Evolutionary conservation across 495 filamentous ascomycete species (phyloP).

Genomic region (Aspergillus baeticus): DNA sequence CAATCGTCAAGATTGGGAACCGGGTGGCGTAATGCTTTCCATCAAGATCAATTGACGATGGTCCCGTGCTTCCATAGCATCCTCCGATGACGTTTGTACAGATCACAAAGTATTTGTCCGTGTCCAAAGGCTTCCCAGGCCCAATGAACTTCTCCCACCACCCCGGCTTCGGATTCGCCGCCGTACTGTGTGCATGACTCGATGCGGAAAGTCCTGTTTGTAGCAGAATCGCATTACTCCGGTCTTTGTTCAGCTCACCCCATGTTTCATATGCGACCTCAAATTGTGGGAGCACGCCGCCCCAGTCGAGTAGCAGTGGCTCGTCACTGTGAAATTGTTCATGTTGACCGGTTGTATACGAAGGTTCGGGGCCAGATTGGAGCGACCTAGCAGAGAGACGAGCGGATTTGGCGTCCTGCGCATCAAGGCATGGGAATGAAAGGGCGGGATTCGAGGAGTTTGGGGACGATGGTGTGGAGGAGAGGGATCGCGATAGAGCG

Average conservation of each 20-base stretch:
- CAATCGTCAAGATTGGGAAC: conserved; percentile 94
- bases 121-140: conserved; percentile 81
- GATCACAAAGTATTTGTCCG: conserved; percentile 86
- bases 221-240: conserved; percentile 86
- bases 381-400: conserved; percentile 71
- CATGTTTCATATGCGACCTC: conserved; percentile 93
- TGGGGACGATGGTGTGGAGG: conserved; percentile 11
- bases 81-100: conserved; percentile 97
- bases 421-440: conserved; percentile 93
- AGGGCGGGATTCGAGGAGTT: conserved; percentile 83
- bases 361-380: conserved; percentile 82
- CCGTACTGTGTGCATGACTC: conserved; percentile 91
- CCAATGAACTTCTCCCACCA: conserved; percentile 99
- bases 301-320: conserved; percentile 88
- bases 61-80: conserved; percentile 95
- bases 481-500: conserved; percentile 22
- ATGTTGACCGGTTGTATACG: conserved; percentile 86
- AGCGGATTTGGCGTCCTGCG: conserved; percentile 78
- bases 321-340: conserved; percentile 68
- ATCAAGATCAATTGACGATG: conserved; percentile 84
- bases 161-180: conserved; percentile 78
- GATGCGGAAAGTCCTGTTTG: conserved; percentile 95
- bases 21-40: conserved; percentile 88
- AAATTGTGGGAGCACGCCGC: conserved; percentile 81
- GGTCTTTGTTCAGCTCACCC: conserved; percentile 77